Conservation (phyloP, 1,284 basidiomycete species). For the Retiboletus fuscus region DNA sequence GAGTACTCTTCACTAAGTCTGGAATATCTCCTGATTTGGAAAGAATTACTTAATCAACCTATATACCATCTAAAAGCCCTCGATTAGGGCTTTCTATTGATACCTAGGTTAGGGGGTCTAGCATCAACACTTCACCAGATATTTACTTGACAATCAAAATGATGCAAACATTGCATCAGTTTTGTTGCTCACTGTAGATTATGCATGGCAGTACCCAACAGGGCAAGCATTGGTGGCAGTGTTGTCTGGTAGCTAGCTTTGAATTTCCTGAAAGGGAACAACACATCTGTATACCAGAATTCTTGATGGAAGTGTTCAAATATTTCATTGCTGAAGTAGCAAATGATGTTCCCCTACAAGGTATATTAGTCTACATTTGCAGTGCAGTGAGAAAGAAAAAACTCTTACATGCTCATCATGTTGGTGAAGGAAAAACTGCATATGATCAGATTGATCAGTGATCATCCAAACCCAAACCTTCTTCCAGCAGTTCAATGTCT, state of each 20-base stretch:
- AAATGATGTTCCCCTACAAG: background rate
- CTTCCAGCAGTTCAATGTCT: background rate
- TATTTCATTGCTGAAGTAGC: background rate
- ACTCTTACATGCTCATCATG: background rate
- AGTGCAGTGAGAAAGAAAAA: background rate
- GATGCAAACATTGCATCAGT: too few species aligned
- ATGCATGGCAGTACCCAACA: background rate
- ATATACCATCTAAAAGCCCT: too few species aligned
- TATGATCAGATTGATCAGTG: background rate
- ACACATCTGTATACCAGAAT: background rate
- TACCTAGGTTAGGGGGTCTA: too few species aligned
- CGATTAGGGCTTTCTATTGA: too few species aligned
- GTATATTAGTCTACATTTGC: background rate
- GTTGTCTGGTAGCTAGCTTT: background rate
- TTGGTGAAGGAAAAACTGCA: background rate
- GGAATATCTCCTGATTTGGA: too few species aligned
- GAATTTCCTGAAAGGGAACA: background rate
- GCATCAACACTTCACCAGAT: too few species aligned
- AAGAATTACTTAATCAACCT: too few species aligned
- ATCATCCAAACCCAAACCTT: background rate
- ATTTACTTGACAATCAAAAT: too few species aligned
- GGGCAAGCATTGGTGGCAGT: background rate
- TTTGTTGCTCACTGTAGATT: too few species aligned
- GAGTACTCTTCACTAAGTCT: too few species aligned
- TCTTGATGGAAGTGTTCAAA: background rate